Percentiles rank a stretch among this genome's conserved stretches.
Conservation (phyloP, 2,329 filamentous ascomycete genomes). For the Alternaria atra region DNA sequence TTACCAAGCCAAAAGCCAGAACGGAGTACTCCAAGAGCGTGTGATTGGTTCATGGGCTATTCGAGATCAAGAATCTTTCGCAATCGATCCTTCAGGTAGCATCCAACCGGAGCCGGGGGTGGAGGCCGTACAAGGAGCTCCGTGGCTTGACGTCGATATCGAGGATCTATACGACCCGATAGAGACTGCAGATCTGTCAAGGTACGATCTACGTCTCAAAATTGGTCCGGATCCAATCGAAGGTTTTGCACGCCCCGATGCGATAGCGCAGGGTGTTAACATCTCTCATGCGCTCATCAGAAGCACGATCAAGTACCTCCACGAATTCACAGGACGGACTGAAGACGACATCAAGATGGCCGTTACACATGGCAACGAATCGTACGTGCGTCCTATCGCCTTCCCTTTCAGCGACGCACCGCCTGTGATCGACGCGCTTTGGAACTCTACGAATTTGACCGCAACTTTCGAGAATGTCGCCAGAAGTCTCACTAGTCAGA, state of each 20-base stretch:
- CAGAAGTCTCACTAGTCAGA: background rate
- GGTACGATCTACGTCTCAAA: too few relatives aligned
- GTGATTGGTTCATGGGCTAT: slow-evolving; percentile 8
- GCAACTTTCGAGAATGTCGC: background rate
- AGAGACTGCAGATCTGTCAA: too few relatives aligned
- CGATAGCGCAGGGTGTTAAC: background rate
- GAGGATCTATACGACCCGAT: too few relatives aligned
- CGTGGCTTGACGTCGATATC: too few relatives aligned
- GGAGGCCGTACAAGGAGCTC: too few relatives aligned
- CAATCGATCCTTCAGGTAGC: too few relatives aligned
- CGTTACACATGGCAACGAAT: too few relatives aligned
- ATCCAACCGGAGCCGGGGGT: too few relatives aligned
- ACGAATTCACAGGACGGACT: background rate
- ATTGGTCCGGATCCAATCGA: too few relatives aligned
- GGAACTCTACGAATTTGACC: background rate
- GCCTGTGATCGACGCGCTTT: background rate
- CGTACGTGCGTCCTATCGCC: background rate
- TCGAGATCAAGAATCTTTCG: background rate
- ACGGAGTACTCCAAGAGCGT: background rate
- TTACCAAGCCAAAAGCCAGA: slow-evolving; percentile 11
- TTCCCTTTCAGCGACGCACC: background rate
- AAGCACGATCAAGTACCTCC: slow-evolving; percentile 1
- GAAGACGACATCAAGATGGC: background rate
- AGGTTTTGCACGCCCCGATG: background rate
- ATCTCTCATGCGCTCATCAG: slow-evolving; percentile 6